phyloP scores from a whole-genome alignment of 768 basidiomycete genomes.

The Paxillus ammoniavirescens region DNA sequence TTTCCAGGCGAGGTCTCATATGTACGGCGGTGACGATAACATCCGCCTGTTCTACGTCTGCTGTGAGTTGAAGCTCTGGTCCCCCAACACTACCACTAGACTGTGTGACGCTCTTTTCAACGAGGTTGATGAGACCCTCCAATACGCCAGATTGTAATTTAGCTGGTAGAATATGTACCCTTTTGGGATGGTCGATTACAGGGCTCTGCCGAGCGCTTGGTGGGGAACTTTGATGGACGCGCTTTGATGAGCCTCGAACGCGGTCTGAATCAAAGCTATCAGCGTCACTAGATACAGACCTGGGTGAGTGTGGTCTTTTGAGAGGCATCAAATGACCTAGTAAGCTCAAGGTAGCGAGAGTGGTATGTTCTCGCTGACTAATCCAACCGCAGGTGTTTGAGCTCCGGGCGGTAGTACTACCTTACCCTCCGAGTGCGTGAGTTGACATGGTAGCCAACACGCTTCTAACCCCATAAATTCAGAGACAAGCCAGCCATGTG shows the following conservation, averaged over 20 bases:
- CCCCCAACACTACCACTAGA: not conserved
- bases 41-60: slow-evolving; percentile 49
- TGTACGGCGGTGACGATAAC: slow-evolving; percentile 63
- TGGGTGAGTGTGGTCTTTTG: slow-evolving; percentile 11
- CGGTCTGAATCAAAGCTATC: not conserved
- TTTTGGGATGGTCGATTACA: slow-evolving; percentile 10
- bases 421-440: too few relatives aligned
- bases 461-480: too few relatives aligned
- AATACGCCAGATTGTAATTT: slow-evolving; percentile 27
- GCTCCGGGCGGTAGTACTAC: too few relatives aligned
- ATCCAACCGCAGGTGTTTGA: too few relatives aligned
- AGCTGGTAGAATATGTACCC: slow-evolving; percentile 31
- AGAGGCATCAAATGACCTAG: slow-evolving; percentile 6
- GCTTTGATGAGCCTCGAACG: slow-evolving; percentile 11
- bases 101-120: slow-evolving; percentile 12
- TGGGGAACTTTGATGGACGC: slow-evolving; percentile 5
- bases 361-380: too few relatives aligned
- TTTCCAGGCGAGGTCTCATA: slow-evolving; percentile 67
- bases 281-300: not conserved
- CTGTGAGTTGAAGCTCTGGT: slow-evolving; percentile 35
- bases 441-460: too few relatives aligned
- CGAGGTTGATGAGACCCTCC: slow-evolving; percentile 23
- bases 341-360: not conserved
- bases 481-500: too few relatives aligned
- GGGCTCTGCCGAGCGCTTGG: slow-evolving; percentile 3